Conservation (phyloP, 2,329 filamentous ascomycete species). For the Thyridium curvatum region DNA sequence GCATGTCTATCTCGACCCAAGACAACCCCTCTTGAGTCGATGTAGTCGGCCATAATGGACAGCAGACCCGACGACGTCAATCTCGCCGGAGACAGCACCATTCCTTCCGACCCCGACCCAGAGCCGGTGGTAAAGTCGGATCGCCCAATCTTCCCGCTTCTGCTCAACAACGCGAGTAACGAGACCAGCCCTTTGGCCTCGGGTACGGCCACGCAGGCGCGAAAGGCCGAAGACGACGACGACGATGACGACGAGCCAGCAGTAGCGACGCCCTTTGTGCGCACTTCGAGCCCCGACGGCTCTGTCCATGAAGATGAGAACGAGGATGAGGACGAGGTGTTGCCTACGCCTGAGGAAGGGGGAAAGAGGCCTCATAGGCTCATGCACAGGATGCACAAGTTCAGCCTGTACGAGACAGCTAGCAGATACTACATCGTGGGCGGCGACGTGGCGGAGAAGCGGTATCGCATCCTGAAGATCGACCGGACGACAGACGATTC, state of each 20-base stretch:
- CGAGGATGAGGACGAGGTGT: slow-evolving; percentile 9
- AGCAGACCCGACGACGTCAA: slow-evolving; percentile 1
- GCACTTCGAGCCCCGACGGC: slow-evolving; percentile 44
- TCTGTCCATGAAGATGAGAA: slow-evolving; percentile 20
- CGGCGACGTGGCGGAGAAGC: slow-evolving; percentile 80
- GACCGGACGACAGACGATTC: slow-evolving; percentile 76
- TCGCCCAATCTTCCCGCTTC: slow-evolving; percentile 28
- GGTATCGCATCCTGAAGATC: slow-evolving; percentile 90
- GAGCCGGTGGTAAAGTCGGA: neutral
- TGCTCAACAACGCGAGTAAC: slow-evolving; percentile 33
- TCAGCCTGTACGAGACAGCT: slow-evolving; percentile 94
- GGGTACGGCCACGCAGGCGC: slow-evolving; percentile 8
- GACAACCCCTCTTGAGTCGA: slow-evolving; percentile 4
- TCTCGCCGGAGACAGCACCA: neutral
- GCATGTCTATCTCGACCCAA: slow-evolving; percentile 8
- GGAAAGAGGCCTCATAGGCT: slow-evolving; percentile 23
- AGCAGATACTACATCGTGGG: slow-evolving; percentile 92
- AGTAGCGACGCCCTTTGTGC: slow-evolving; percentile 50
- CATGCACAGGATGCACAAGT: slow-evolving; percentile 79
- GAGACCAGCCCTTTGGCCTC: slow-evolving; percentile 25
- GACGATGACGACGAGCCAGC: slow-evolving; percentile 54
- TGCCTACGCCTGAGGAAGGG: neutral
- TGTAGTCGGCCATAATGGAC: neutral
- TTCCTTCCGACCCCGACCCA: neutral
- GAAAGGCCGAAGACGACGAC: slow-evolving; percentile 27